Evolutionary conservation across 2,329 filamentous ascomycete genomes (phyloP).

Genomic region (Hymenoscyphus fructigenus): DNA sequence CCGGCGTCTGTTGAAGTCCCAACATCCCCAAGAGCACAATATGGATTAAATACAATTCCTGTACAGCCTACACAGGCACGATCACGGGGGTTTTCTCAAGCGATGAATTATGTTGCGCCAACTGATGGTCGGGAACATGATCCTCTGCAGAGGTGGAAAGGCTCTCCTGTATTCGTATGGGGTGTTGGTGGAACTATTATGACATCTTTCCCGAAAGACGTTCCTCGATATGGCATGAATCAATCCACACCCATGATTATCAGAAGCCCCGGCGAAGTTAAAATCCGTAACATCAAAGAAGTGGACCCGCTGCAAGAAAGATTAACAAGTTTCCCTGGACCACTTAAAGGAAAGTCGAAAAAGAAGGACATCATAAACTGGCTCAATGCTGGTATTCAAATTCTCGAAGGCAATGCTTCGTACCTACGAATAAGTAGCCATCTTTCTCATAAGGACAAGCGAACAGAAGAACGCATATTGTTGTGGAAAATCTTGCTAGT

Average conservation of each 20-base stretch:
- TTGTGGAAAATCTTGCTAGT: slow-evolving; percentile 84
- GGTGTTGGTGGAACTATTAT: slow-evolving; percentile 81
- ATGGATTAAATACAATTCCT: slow-evolving; percentile 16
- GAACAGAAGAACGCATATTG: slow-evolving; percentile 74
- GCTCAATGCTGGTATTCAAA: slow-evolving; percentile 74
- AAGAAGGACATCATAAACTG: slow-evolving; percentile 90
- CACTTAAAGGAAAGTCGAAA: slow-evolving; percentile 84
- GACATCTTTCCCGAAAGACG: slow-evolving; percentile 83
- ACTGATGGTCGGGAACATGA: slow-evolving; percentile 70
- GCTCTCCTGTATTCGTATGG: slow-evolving; percentile 82
- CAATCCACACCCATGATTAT: slow-evolving; percentile 75
- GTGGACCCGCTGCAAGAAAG: slow-evolving; percentile 69
- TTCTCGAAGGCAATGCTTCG: slow-evolving; percentile 57
- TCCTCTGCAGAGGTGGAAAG: slow-evolving; percentile 85
- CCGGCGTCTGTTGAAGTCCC: slow-evolving; percentile 49
- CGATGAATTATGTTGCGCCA: slow-evolving; percentile 58
- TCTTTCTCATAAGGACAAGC: slow-evolving; percentile 62
- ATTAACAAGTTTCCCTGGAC: slow-evolving; percentile 82
- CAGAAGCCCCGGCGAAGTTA: slow-evolving; percentile 78
- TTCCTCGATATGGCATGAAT: slow-evolving; percentile 75
- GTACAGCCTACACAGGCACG: slow-evolving; percentile 35
- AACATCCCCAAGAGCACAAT: slow-evolving; percentile 27
- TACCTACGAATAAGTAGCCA: slow-evolving; percentile 47
- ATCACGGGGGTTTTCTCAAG: slow-evolving; percentile 53
- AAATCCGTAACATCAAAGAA: slow-evolving; percentile 72